Evolutionary conservation across 345 rosid genomes (phyloP), one percentile per base, ranked within the genome.

Genomic region (Erodium maritimum): DNA sequence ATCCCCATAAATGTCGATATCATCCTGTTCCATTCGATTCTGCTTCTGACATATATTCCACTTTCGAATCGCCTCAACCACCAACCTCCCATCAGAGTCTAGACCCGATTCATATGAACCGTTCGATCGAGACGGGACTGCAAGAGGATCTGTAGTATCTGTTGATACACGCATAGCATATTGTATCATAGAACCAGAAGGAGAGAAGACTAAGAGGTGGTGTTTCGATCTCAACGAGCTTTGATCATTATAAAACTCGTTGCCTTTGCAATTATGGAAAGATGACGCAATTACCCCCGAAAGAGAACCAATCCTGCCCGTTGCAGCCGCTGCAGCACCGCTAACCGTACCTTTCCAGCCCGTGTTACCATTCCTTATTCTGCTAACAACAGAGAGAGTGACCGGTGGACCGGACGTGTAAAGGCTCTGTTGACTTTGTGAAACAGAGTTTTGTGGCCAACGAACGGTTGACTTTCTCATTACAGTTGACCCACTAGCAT

Each of bases 1-100:
- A 63, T 84, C 90, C 21, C 96, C 93, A 73, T 91, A 91, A 59
- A 88, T 76, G 73, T 91, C 96, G 23, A 80, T 50, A 65, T 88
- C 95, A 25, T 84, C 93, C 55, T 68, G 71, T 51, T 88, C 98
- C 62, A 84, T 86, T 58, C 87, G 76, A 42, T 61, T 71, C 52
- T 86, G 86, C 69, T 88, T 86, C 67, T 86, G 83, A 59, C 83
- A 81, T 50, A 91, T 80, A 68, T 69, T 80, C 98, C 98, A 91
- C 75, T 86, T 91, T 79, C 74, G 83, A 58, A 88, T 75, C 46
- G 96, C 82, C 61, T 77, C 80, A 59, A 86, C 90, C 20, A 66
- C 79, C 64, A 91, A 58, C 58, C 81, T 79, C 45, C 82, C 86
- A 74, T 88, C 95, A 61, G 67, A 74, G 64, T 86, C 96, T 37